Conservation (phyloP, 352 stramenopile species). For the Phytopythium kandeliae region DNA sequence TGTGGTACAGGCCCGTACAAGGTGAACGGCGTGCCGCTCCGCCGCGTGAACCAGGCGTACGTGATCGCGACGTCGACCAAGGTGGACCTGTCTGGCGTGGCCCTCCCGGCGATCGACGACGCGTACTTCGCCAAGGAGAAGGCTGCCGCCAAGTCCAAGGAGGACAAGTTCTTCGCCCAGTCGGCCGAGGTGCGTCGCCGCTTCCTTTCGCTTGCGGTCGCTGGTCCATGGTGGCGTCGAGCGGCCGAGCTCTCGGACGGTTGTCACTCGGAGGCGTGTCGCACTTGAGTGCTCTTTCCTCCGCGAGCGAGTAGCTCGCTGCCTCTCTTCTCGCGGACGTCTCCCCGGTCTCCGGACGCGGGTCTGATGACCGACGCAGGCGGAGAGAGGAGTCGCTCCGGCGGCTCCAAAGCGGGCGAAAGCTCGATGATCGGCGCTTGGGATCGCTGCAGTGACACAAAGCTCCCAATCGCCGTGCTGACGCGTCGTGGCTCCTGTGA, state of each 20-base stretch:
- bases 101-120: conserved; percentile 94
- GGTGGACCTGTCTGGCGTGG: conserved; percentile 91
- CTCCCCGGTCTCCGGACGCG: conserved; percentile 33
- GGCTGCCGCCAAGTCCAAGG: conserved; percentile 82
- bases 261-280: conserved; percentile 9
- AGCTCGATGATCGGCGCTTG: conserved; percentile 73
- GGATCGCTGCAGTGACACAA: conserved; percentile 85
- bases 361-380: conserved; percentile 6
- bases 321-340: too few species aligned
- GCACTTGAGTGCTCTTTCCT: too few species aligned
- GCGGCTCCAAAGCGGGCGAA: not conserved
- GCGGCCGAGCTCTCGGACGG: not conserved
- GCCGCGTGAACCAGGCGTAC: conserved; percentile 98
- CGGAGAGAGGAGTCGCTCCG: not conserved
- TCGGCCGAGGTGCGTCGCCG: conserved; percentile 62
- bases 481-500: conserved; percentile 5
- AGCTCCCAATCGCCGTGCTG: conserved; percentile 65
- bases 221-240: too few species aligned
- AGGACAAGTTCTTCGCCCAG: conserved; percentile 98
- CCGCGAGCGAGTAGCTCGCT: conserved; percentile 7
- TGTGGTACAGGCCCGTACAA: conserved; percentile 97
- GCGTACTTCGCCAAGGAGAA: conserved; percentile 97
- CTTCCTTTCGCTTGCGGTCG: conserved; percentile 3
- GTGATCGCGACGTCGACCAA: conserved; percentile 98
- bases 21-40: conserved; percentile 98